Evolutionary conservation across 2,329 filamentous ascomycete species (phyloP), one percentile per base, ranked within the genome.

Genomic region (Clonostachys chloroleuca): DNA sequence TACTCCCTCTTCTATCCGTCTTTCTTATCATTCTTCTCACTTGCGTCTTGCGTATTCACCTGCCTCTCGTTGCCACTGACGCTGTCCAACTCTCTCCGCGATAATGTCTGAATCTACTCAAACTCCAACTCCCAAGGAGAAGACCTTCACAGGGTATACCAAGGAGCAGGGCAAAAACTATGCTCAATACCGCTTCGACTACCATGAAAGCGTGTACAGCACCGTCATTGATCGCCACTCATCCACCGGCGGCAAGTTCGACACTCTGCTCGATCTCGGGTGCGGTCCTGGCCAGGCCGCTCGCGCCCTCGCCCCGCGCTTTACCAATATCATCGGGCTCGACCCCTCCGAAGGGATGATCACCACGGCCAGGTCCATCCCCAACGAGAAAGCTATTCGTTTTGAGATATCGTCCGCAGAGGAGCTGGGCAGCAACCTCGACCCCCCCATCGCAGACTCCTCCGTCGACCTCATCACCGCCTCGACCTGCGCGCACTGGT

Each of bases 401-500:
- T 81, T 72, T 50, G 62, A 65, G 1, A 58, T 73, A 12, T 69
- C 66, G 2, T 56, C 60, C 1, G 75, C 75, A 2, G 75, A 80
- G 51, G 60, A 66, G 0, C 62, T 78, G 3, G 67, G 64, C 16
- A 46, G 51, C 3, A 47, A 59, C 3, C 49, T 67, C 13, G 62
- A 40, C 50, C 51, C 56, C 2, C 36, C 36, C 1, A 49, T 73
- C 5, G 51, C 50, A 3, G 63, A 65, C 20, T 55, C 48, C 10
- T 68, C 59, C 45, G 68, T 80, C 9, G 77, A 80, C 54, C 58
- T 80, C n/a, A 63, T 80, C 51, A 73, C 68, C 0, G 69, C 70
- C 5, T 74, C 69, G 8, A 81, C 86, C 56, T 74, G 82, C 8
- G 80, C 81, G 39, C 83, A 87, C 59, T 87, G 83, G 83, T 87